phyloP scores from a whole-genome alignment of 2,329 filamentous ascomycete species.

The Ophiocordyceps camponoti-floridani region DNA sequence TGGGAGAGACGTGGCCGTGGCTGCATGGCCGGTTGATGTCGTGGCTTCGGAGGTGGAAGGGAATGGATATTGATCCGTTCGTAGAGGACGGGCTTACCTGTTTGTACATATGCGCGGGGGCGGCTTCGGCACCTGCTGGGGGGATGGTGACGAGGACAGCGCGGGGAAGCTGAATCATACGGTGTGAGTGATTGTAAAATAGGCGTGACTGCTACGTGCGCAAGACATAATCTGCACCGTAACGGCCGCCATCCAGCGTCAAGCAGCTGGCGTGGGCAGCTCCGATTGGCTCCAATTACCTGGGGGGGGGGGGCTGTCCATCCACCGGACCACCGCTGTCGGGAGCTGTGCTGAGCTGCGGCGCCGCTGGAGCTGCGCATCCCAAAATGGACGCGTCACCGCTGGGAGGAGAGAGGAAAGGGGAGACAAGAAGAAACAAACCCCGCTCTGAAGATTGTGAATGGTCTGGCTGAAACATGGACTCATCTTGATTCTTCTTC shows the following conservation, averaged over 20 bases:
- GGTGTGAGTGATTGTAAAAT: neutral
- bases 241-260: neutral
- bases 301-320: too few species aligned
- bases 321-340: too few species aligned
- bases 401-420: too few species aligned
- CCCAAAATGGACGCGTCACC: neutral
- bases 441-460: neutral
- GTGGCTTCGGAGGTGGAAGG: slow-evolving; percentile 1
- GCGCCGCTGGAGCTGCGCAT: too few species aligned
- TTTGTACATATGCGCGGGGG: neutral
- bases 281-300: slow-evolving; percentile 3
- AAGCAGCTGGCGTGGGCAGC: slow-evolving; percentile 3
- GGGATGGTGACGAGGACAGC: neutral
- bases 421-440: neutral
- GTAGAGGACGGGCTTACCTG: too few species aligned
- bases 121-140: neutral
- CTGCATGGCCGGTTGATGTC: slow-evolving; percentile 1
- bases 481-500: neutral
- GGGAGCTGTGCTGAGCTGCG: too few species aligned
- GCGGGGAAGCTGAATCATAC: neutral
- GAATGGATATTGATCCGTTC: too few species aligned
- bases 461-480: neutral
- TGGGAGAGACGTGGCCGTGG: slow-evolving; percentile 2
- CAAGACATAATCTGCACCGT: neutral
- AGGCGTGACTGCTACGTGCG: neutral